Evolutionary conservation across 1,284 basidiomycete species (phyloP).

Genomic region (Cryptococcus sp.): DNA sequence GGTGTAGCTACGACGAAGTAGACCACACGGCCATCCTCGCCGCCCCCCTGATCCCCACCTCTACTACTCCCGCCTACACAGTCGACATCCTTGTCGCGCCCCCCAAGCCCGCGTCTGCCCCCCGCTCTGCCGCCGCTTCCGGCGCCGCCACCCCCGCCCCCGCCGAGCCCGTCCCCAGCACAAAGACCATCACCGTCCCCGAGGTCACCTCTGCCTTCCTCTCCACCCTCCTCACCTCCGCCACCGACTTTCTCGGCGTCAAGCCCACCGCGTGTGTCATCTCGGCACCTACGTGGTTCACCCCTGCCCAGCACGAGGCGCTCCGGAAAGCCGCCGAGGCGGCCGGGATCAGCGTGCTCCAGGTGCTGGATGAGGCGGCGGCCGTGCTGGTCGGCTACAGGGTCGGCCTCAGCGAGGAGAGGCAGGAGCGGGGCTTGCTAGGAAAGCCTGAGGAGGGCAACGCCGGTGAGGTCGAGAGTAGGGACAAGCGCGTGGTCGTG

Average conservation of each 20-base stretch:
- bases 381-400: conserved; percentile 59
- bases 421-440: conserved; percentile 46
- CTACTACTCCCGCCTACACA: conserved; percentile 76
- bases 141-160: conserved; percentile 63
- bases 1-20: conserved; percentile 45
- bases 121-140: conserved; percentile 55
- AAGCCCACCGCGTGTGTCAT: conserved; percentile 79
- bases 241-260: conserved; percentile 84
- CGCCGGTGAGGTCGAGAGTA: conserved; percentile 50
- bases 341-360: conserved; percentile 78
- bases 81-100: conserved; percentile 75
- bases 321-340: conserved; percentile 70
- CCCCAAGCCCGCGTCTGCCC: conserved; percentile 55
- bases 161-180: conserved; percentile 70
- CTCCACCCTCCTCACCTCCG: conserved; percentile 76
- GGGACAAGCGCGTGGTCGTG: conserved; percentile 57
- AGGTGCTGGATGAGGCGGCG: conserved; percentile 77
- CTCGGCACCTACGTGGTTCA: conserved; percentile 74
- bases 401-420: conserved; percentile 47
- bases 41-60: conserved; percentile 60
- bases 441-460: conserved; percentile 50
- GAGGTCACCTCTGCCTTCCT: conserved; percentile 87
- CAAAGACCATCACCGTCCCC: conserved; percentile 74
- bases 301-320: conserved; percentile 65
- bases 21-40: conserved; percentile 51